A percentile compares a stretch with the other conserved stretches of the same genome.
These are phyloP conservation scores for Clonostachys rosea DNA, from an alignment of 2,329 filamentous ascomycete species.

Conservation along the genomic window DNA sequence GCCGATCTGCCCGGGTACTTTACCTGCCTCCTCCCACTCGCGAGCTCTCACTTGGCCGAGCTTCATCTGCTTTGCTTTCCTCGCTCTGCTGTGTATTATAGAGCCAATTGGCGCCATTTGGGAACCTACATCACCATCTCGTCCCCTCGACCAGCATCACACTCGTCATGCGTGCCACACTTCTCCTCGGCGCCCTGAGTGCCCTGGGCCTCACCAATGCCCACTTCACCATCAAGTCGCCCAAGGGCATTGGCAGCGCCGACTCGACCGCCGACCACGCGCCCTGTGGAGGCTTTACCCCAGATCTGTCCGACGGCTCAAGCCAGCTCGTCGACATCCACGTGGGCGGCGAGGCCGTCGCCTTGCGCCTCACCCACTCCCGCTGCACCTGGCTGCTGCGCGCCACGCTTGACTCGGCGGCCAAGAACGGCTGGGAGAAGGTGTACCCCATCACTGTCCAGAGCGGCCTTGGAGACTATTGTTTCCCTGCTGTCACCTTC, in stretches of 20 bases:
- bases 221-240: slow-evolving; percentile 49
- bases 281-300: slow-evolving; percentile 51
- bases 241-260: slow-evolving; percentile 41
- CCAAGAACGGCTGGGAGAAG: slow-evolving; percentile 42
- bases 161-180: no score
- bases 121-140: no score
- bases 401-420: slow-evolving; percentile 44
- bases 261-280: slow-evolving; percentile 34
- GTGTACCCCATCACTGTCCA: slow-evolving; percentile 49
- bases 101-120: no score
- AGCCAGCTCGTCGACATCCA: slow-evolving; percentile 51
- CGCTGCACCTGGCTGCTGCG: slow-evolving; percentile 54
- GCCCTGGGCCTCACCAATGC: slow-evolving; percentile 28
- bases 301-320: slow-evolving; percentile 34
- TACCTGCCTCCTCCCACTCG: no score
- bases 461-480: slow-evolving; percentile 49
- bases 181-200: no score
- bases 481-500: slow-evolving; percentile 40
- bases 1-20: no score
- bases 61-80: no score
- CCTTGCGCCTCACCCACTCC: slow-evolving; percentile 41
- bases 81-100: no score
- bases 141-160: no score
- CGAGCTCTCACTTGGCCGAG: no score
- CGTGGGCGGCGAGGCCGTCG: slow-evolving; percentile 50